Conservation (phyloP, 108 stramenopile genomes). For the Fragilariopsis cylindrus region DNA sequence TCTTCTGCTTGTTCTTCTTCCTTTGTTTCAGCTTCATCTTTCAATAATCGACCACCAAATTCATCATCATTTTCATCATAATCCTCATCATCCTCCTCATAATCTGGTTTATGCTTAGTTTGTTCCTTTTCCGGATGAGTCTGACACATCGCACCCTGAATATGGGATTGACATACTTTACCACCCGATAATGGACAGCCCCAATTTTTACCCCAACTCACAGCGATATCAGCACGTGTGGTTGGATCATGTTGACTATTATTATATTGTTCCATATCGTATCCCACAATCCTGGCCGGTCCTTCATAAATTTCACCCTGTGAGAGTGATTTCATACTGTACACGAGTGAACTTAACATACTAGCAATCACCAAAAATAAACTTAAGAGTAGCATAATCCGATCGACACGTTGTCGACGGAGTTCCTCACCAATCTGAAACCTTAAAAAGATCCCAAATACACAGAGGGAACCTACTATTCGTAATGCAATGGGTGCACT, state of each 20-base stretch:
- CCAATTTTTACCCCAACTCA: constrained; percentile 48
- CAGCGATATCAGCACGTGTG: constrained; percentile 42
- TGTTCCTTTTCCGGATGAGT: constrained; percentile 13
- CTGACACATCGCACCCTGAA: constrained; percentile 47
- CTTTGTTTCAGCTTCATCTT: constrained; percentile 1
- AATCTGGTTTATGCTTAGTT: constrained; percentile 20
- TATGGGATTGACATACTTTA: constrained; percentile 34
- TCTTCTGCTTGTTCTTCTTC: constrained; percentile 3
- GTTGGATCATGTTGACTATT: constrained; percentile 30
- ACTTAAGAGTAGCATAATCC: constrained; percentile 32
- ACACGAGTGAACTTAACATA: constrained; percentile 33
- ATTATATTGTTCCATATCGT: constrained; percentile 37
- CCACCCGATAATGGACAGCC: constrained; percentile 40
- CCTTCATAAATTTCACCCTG: constrained; percentile 54
- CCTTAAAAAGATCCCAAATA: constrained; percentile 39
- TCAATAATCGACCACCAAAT: neutral
- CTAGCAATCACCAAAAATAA: constrained; percentile 45
- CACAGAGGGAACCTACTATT: constrained; percentile 26
- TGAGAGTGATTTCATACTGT: constrained; percentile 23
- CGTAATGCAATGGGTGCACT: constrained; percentile 24
- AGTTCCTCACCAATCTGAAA: constrained; percentile 46
- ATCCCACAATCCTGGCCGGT: constrained; percentile 47
- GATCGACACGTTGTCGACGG: constrained; percentile 43
- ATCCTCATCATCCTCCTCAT: constrained; percentile 1
- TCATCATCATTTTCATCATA: neutral